Percentiles rank a stretch among this genome's conserved stretches.
phyloP scores from a whole-genome alignment of 2,329 filamentous ascomycete species.

The Trichoderma afroharzianum region DNA sequence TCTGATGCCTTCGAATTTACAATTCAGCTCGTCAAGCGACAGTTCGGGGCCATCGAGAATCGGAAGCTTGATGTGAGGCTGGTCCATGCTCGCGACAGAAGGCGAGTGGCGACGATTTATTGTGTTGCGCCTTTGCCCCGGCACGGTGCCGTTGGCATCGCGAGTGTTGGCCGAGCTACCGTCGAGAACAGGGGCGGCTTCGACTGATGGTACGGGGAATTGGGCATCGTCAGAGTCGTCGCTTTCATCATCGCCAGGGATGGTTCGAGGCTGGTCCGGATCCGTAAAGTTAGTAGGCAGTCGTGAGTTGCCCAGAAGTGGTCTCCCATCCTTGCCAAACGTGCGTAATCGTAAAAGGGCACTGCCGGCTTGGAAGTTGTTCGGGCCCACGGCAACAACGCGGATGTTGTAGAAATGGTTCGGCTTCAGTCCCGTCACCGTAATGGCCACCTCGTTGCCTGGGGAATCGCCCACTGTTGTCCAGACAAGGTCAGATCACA shows the following conservation, averaged over 20 bases:
- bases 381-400: slow-evolving; percentile 84
- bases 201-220: slow-evolving; percentile 53
- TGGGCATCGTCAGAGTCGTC: slow-evolving; percentile 46
- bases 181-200: slow-evolving; percentile 60
- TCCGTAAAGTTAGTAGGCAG: slow-evolving; percentile 54
- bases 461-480: slow-evolving; percentile 73
- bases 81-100: slow-evolving; percentile 57
- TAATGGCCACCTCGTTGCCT: slow-evolving; percentile 58
- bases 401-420: slow-evolving; percentile 90
- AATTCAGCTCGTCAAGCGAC: slow-evolving; percentile 73
- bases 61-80: slow-evolving; percentile 43
- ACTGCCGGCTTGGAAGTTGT: slow-evolving; percentile 90
- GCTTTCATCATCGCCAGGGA: slow-evolving; percentile 38
- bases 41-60: slow-evolving; percentile 55
- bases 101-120: slow-evolving; percentile 74
- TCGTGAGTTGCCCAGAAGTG: slow-evolving; percentile 55
- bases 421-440: slow-evolving; percentile 81
- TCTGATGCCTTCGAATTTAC: slow-evolving; percentile 73
- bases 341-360: slow-evolving; percentile 81
- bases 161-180: slow-evolving; percentile 58
- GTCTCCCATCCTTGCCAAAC: slow-evolving; percentile 60
- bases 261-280: slow-evolving; percentile 45
- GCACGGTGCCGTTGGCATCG: slow-evolving; percentile 53
- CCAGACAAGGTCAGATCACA: slow-evolving; percentile 1
- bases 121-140: slow-evolving; percentile 47